Conservation (phyloP, 495 filamentous ascomycete species). For the Penicillium manginii region DNA sequence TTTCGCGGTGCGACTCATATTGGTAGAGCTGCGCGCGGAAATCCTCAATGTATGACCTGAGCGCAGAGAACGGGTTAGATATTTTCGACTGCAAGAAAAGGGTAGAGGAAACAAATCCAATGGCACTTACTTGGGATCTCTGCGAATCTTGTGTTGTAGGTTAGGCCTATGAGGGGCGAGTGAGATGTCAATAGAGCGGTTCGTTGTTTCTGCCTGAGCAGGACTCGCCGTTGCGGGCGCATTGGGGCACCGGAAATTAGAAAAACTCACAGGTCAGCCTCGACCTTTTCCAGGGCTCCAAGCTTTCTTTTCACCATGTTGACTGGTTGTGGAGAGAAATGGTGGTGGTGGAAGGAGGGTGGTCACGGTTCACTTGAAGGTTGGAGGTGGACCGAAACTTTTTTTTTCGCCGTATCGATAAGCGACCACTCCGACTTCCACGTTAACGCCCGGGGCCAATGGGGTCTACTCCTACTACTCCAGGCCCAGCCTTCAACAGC, state of each 20-base stretch:
- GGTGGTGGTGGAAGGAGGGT: conserved; percentile 23
- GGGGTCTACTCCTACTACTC: background rate
- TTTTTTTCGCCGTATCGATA: conserved; percentile 54
- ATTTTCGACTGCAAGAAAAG: conserved; percentile 6
- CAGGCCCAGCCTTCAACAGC: too few relatives aligned
- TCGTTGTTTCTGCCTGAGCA: conserved; percentile 16
- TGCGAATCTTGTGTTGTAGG: conserved; percentile 84
- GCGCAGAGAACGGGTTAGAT: conserved; percentile 5
- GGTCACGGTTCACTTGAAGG: conserved; percentile 13
- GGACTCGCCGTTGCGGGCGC: conserved; percentile 15
- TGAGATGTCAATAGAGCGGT: conserved; percentile 25
- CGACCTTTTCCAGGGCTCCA: conserved; percentile 90
- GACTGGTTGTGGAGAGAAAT: conserved; percentile 9
- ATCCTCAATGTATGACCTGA: conserved; percentile 80
- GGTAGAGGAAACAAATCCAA: background rate
- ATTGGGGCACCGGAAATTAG: conserved; percentile 20
- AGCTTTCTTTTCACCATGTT: conserved; percentile 83
- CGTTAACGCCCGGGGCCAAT: too few relatives aligned
- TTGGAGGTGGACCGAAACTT: conserved; percentile 34
- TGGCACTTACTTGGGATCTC: conserved; percentile 72
- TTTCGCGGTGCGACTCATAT: conserved; percentile 87
- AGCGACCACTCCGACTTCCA: conserved; percentile 22
- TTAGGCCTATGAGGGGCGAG: conserved; percentile 60
- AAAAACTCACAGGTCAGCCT: conserved; percentile 74
- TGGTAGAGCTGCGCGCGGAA: conserved; percentile 88